Base-by-base conservation (phyloP, 169 alveolate species). In the Plasmodium berghei region DNA sequence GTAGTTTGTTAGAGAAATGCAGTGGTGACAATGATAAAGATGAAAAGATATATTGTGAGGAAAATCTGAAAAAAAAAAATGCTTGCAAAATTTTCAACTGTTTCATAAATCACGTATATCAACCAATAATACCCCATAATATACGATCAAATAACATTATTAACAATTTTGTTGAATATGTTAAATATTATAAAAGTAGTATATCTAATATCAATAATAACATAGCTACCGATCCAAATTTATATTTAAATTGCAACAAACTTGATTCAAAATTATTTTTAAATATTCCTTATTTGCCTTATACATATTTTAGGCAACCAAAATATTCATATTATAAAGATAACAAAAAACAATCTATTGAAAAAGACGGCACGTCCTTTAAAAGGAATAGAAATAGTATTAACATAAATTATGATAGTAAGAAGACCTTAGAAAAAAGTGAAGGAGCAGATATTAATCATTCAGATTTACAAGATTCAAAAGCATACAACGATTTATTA, bases 71-170 rank as follows among this genome's bases (percentile, higher is more conserved):
- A 14, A 62, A 62, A n/a, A 6, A 5, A 10, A 28, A 28, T 10
- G 22, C 54, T 2, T 26, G 67, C 22, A 83, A 83, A 48, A 42
- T 83, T 4, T 83, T 67, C 22, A 83, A 26, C 18, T 83, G 90
- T 46, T 83, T 66, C 66, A 83, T 83, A 1, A 18, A 20, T 18
- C 56, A 83, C 5, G 55, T 83, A 16, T 83, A 61, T 26, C 90
- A 83, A 59, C 90, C 90, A 5, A 12, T 83, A 26, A 83, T 83
- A 2, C 85, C 90, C 0, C 90, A 83, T 42, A 83, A 83, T 40
- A 67, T 83, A 3, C 28, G 90, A 66, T 83, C 90, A 14, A 83
- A 83, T 61, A 83, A 83, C 18, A 67, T 83, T 28, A 48, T 83
- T 24, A 83, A 52, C 18, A 83, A 66, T 72, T 62, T 83, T 16